Base-by-base conservation (phyloP, 2,329 filamentous ascomycete species). In the Ophiostoma sp. region DNA sequence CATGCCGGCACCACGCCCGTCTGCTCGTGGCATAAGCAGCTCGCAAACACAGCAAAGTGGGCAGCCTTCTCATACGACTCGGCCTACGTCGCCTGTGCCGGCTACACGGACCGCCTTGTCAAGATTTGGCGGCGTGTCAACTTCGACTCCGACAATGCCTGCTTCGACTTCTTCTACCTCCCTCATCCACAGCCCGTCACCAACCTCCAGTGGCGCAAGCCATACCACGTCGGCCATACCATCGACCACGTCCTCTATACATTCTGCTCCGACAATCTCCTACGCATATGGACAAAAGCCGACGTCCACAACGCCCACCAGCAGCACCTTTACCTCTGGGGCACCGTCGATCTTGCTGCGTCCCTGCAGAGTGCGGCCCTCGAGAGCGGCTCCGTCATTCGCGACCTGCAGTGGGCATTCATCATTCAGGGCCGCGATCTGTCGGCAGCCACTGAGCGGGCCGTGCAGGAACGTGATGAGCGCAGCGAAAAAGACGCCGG, bases 51-150 rank as follows among this genome's bases (percentile, higher is more conserved):
- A 0, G 87, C 87, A 52, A 91, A 91, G 76, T 86, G 90, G 71
- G 93, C 93, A 2, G 83, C 85, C 10, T 88, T 97, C 74, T 97
- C 94, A 1, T 92, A 92, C 73, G 94, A 97, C 78, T 94, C 92
- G 15, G 89, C 89, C 27, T 88, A 96, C 72, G 92, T 98, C 69
- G 94, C 93, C 23, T 94, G 92, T 1, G 86, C 91, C 15, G 91
- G 93, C 60, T 82, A 84, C 67, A 87, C 92, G 77, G 95, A 98
- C 78, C 86, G 90, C 68, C 81, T 98, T 27, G 89, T 96, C 74
- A 98, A 99, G 80, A 86, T 98, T 75, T 99, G 96, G 95, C 88
- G 93, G 73, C 87, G 94, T 69, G 82, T 96, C 33, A 91, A 90
- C 10, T 97, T 94, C 77, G 93, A 93, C 17, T 86, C 88, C 0